Percentiles rank a stretch among this genome's conserved stretches.
Conservation (phyloP, 805 yeast species). For the Brettanomyces bruxellensis region DNA sequence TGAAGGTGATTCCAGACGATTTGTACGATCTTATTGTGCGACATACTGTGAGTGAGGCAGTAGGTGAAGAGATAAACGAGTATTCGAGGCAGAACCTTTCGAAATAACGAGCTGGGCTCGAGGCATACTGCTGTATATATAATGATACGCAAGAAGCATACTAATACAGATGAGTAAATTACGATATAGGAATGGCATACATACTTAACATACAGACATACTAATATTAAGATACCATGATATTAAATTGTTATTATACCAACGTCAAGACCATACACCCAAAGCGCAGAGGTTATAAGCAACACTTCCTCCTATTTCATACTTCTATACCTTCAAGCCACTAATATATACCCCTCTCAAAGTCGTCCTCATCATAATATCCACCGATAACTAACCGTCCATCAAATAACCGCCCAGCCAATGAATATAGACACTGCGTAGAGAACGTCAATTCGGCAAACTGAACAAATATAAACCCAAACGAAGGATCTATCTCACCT, state of each 20-base stretch:
- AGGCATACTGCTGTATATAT: no score
- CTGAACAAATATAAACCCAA: slow-evolving; percentile 66
- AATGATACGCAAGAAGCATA: background rate
- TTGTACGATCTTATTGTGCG: slow-evolving; percentile 55
- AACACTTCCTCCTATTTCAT: no score
- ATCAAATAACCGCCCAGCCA: slow-evolving; percentile 61
- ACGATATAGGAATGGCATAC: background rate
- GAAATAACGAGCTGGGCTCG: no score
- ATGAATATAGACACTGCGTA: slow-evolving; percentile 37
- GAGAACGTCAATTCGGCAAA: slow-evolving; percentile 48
- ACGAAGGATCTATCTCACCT: slow-evolving; percentile 43
- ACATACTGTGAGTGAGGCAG: slow-evolving; percentile 48
- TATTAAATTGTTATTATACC: no score
- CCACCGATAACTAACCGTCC: slow-evolving; percentile 63
- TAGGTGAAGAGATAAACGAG: slow-evolving; percentile 17
- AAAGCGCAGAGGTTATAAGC: no score
- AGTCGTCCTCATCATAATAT: slow-evolving; percentile 53
- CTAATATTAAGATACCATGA: no score
- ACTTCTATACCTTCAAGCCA: no score
- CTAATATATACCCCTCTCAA: slow-evolving; percentile 28
- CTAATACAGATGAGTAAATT: background rate
- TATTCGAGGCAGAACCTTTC: slow-evolving; percentile 5
- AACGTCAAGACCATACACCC: no score
- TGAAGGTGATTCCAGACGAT: slow-evolving; percentile 61
- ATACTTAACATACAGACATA: no score